Evolutionary conservation across 805 yeast genomes (phyloP), one percentile per base, ranked within the genome.

Genomic region (Kodamaea nitidulidarum): DNA sequence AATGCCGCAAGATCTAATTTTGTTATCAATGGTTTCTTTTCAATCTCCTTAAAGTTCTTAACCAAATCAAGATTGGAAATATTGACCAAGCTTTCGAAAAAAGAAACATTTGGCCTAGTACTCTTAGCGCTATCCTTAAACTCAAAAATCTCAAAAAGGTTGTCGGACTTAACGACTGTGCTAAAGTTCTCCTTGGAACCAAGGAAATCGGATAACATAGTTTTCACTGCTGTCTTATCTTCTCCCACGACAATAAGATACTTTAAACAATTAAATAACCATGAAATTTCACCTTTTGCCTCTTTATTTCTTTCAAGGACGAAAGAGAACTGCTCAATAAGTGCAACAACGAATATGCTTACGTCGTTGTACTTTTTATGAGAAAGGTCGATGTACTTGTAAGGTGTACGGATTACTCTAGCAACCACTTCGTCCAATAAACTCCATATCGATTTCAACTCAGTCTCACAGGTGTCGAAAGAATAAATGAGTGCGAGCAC

Each of bases 391-490:
- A 87, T 73, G 50, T 88, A 91, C 54, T 85, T 88, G 62, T 84
- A 93, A 0, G 98, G 97, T 0, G 88, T 61, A 45, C 76, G 73
- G 26, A 82, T 73, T 44, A 81, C 71, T 45, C 96, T 73, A 1
- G 87, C 69, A 21, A 88, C 70, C 0, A 87, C 65, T 56, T 90
- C 93, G 54, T 91, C 96, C 5, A 91, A 46, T 21, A 87, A 56
- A 8, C 63, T 65, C 82, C 87, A 82, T 2, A 88, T 53, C 27
- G 27, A 31, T n/a, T 16, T 17, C 7, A 27, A 12, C 15, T 21
- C 28, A 3, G 12, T n/a, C n/a, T 25, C 30, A 9, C 30, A 38
- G 1, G 24, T 25, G 11, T 44, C 60, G 7, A 81, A 54, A 6
- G 88, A 71, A 38, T 71, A 67, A 2, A 81, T 58, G 4, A 88